Evolutionary conservation across 164 flowering plant species (phyloP).

Genomic region (Annona cherimola): DNA sequence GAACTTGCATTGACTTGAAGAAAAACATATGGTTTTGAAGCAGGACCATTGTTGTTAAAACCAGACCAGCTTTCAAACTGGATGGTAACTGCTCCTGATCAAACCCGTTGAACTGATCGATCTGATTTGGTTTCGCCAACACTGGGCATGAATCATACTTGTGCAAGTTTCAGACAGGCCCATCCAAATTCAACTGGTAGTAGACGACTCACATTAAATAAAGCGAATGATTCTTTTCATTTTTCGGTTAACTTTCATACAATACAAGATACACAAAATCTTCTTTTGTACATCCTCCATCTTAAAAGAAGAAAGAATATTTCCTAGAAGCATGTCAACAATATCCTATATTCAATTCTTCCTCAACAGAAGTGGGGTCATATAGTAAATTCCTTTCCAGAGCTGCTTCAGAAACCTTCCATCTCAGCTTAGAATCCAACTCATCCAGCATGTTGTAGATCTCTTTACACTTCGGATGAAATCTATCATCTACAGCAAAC

Average conservation of each 20-base stretch:
- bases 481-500: slow-evolving; percentile 14
- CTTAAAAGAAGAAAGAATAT: background rate
- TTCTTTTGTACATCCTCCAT: background rate
- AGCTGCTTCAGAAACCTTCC: background rate
- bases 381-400: background rate
- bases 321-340: background rate
- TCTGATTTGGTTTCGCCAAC: too few species aligned
- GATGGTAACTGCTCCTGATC: too few species aligned
- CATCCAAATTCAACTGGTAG: too few species aligned
- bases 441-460: slow-evolving; percentile 14
- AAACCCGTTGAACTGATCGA: too few species aligned
- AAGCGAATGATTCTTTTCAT: too few species aligned
- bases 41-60: too few species aligned
- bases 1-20: too few species aligned
- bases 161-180: too few species aligned
- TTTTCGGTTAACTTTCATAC: background rate
- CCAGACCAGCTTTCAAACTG: too few species aligned
- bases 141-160: too few species aligned
- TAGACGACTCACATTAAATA: too few species aligned
- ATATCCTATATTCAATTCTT: background rate
- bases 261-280: background rate
- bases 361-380: background rate
- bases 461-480: slow-evolving; percentile 12
- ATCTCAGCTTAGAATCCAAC: slow-evolving; percentile 6
- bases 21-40: too few species aligned